Conservation (phyloP, 495 filamentous ascomycete species). For the Cairneyella variabilis region DNA sequence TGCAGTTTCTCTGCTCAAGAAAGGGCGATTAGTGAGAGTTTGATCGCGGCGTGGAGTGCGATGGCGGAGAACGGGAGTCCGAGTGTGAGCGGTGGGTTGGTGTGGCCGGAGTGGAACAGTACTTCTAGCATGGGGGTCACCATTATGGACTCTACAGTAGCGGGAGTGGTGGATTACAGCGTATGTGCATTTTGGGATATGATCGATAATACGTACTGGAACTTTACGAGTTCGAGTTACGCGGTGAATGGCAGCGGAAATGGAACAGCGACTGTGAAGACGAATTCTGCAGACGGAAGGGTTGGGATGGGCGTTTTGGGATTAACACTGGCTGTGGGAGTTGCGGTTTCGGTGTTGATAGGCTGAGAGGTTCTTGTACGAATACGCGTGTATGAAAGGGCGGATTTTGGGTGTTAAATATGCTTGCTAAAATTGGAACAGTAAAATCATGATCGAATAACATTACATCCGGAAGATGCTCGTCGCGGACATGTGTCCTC, state of each 20-base stretch:
- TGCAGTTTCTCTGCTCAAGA: slow-evolving; percentile 33
- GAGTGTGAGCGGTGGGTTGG: slow-evolving; percentile 20
- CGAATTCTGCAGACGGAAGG: neutral
- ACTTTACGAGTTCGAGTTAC: neutral
- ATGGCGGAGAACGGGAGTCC: slow-evolving; percentile 32
- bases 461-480: no score
- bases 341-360: neutral
- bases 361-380: no score
- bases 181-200: slow-evolving; percentile 32
- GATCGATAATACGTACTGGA: slow-evolving; percentile 13
- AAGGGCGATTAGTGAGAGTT: slow-evolving; percentile 26
- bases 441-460: no score
- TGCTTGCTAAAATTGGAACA: no score
- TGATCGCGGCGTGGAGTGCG: slow-evolving; percentile 35
- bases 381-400: no score
- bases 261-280: neutral
- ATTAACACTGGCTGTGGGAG: neutral
- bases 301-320: neutral
- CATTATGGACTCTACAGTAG: slow-evolving; percentile 24
- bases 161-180: slow-evolving; percentile 30
- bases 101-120: slow-evolving; percentile 30
- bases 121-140: slow-evolving; percentile 27
- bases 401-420: no score
- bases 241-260: neutral
- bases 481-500: no score